Evolutionary conservation across 2,329 filamentous ascomycete species (phyloP).

Genomic region (Diaporthe aspalathi): DNA sequence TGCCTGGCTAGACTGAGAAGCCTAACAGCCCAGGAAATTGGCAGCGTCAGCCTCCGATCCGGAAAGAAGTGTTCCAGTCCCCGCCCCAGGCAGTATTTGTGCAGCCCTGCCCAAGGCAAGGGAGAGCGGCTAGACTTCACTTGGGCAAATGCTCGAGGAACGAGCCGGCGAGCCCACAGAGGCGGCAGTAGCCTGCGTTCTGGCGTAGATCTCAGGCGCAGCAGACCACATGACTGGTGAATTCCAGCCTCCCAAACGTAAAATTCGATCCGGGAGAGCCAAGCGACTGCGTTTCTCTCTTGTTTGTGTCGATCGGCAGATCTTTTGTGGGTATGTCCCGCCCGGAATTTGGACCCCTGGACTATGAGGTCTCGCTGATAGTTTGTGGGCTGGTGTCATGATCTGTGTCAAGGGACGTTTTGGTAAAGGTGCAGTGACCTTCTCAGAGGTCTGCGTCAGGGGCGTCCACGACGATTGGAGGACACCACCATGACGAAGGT

Average conservation of each 20-base stretch:
- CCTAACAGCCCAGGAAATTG: not conserved
- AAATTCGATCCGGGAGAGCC: not conserved
- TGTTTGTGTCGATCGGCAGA: slow-evolving; percentile 11
- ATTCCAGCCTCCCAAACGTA: not conserved
- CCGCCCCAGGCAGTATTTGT: not conserved
- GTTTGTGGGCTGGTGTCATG: slow-evolving; percentile 6
- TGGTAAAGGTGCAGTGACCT: slow-evolving; percentile 24
- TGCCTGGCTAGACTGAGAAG: not conserved
- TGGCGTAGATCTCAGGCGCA: not conserved
- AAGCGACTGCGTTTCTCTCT: not conserved
- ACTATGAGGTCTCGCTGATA: not conserved
- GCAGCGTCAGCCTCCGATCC: slow-evolving; percentile 15
- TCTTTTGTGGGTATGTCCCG: slow-evolving; percentile 6
- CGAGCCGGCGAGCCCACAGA: not conserved
- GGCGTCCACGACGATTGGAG: slow-evolving; percentile 3
- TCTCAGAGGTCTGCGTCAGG: not conserved
- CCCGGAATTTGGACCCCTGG: not conserved
- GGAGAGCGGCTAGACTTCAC: not conserved
- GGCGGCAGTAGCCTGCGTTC: not conserved
- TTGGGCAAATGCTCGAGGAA: not conserved
- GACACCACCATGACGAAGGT: slow-evolving; percentile 16
- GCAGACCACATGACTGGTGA: not conserved
- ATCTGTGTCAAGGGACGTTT: slow-evolving; percentile 3
- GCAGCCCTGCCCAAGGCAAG: not conserved
- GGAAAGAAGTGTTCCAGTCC: not conserved